Evolutionary conservation across 306 rosid species (phyloP).

Genomic region (apple (Malus domestica)): DNA sequence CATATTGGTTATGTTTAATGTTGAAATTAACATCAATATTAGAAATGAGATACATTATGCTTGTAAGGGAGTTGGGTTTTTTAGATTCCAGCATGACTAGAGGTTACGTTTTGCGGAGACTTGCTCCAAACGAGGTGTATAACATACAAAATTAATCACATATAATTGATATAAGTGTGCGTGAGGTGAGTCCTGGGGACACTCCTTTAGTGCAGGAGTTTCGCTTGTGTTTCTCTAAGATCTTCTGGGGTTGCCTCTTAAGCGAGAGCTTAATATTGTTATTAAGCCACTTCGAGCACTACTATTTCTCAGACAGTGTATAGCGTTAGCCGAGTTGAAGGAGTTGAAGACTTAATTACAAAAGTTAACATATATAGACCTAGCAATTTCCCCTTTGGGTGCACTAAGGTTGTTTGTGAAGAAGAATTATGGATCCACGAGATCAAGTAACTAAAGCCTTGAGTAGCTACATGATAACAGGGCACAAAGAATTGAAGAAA

Average conservation of each 20-base stretch:
- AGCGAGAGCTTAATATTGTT: neutral
- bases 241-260: neutral
- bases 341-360: neutral
- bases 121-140: no score
- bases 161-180: no score
- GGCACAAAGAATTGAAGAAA: no score
- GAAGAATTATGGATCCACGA: neutral
- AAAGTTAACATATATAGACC: neutral
- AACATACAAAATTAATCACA: neutral
- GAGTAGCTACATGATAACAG: no score
- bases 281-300: neutral
- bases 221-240: no score
- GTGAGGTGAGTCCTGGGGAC: no score
- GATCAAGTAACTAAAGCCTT: neutral
- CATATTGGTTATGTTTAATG: neutral
- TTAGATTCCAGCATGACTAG: no score
- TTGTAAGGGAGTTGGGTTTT: neutral
- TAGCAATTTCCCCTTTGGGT: neutral
- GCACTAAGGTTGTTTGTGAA: neutral
- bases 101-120: no score
- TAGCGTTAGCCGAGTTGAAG: neutral
- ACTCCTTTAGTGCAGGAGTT: neutral
- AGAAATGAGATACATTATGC: neutral
- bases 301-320: neutral
- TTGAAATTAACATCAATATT: neutral